Evolutionary conservation across 2,329 filamentous ascomycete genomes (phyloP).

Genomic region (Tolypocladium amazonense): DNA sequence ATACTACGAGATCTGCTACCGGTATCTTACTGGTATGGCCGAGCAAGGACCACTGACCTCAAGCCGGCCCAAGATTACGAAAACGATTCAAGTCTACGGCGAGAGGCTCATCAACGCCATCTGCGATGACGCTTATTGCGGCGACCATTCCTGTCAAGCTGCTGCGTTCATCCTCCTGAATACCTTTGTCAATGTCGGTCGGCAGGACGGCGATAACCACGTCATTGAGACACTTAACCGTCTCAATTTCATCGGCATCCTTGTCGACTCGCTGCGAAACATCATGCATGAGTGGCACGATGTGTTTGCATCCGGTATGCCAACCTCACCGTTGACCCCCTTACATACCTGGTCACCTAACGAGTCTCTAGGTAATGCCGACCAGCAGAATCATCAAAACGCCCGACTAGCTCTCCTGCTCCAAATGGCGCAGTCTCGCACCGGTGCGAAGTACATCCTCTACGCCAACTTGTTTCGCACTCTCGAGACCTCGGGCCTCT

Average conservation of each 20-base stretch:
- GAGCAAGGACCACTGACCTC: slow-evolving; percentile 37
- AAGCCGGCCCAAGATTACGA: slow-evolving; percentile 53
- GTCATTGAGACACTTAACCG: slow-evolving; percentile 72
- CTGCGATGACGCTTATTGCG: slow-evolving; percentile 87
- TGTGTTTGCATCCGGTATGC: slow-evolving; percentile 42
- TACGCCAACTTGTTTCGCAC: slow-evolving; percentile 80
- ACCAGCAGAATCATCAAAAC: slow-evolving; percentile 44
- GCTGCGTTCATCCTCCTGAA: slow-evolving; percentile 79
- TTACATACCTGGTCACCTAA: neutral
- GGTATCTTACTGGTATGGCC: slow-evolving; percentile 65
- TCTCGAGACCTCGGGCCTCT: slow-evolving; percentile 73
- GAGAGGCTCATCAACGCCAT: slow-evolving; percentile 74
- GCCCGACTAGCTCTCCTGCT: slow-evolving; percentile 75
- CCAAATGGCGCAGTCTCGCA: slow-evolving; percentile 70
- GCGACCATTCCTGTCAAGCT: slow-evolving; percentile 71
- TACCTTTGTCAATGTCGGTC: slow-evolving; percentile 63
- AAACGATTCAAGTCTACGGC: slow-evolving; percentile 57
- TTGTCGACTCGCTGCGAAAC: slow-evolving; percentile 77
- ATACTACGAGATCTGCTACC: slow-evolving; percentile 87
- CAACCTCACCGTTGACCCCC: slow-evolving; percentile 1
- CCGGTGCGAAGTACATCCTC: slow-evolving; percentile 78
- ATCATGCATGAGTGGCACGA: slow-evolving; percentile 64
- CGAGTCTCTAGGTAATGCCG: slow-evolving; percentile 22
- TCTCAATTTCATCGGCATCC: slow-evolving; percentile 82
- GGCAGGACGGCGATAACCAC: slow-evolving; percentile 58